Percentiles rank a stretch among this genome's conserved stretches.
Conservation (phyloP, 1,284 basidiomycete genomes). For the Acaromyces ingoldii region DNA sequence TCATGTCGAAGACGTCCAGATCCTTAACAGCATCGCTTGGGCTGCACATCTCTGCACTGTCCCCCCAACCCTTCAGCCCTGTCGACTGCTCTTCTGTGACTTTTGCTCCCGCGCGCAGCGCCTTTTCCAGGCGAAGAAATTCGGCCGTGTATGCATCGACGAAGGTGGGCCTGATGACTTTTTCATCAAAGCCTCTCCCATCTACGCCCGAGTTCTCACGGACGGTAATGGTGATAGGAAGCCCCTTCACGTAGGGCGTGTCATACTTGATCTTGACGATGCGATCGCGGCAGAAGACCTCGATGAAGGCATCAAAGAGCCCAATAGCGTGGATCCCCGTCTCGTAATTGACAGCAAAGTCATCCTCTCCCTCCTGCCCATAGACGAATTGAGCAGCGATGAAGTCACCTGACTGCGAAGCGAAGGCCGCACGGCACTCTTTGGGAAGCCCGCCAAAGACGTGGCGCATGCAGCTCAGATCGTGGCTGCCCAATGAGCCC, state of each 20-base stretch:
- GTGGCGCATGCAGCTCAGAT: conserved; percentile 54
- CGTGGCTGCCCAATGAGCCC: conserved; percentile 51
- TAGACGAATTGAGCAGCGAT: conserved; percentile 28
- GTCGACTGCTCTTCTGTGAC: conserved; percentile 18
- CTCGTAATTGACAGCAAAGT: conserved; percentile 26
- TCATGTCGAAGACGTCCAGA: conserved; percentile 50
- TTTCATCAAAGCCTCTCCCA: conserved; percentile 8
- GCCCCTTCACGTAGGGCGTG: conserved; percentile 53
- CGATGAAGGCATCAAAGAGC: conserved; percentile 54
- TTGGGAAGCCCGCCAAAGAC: conserved; percentile 25
- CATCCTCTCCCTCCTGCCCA: conserved; percentile 9
- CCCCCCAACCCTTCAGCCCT: neutral
- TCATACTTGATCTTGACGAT: conserved; percentile 52
- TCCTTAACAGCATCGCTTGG: conserved; percentile 42
- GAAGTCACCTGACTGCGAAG: conserved; percentile 26
- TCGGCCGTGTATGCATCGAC: conserved; percentile 53
- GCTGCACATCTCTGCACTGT: neutral
- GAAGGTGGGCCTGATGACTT: conserved; percentile 51
- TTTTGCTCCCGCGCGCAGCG: conserved; percentile 19
- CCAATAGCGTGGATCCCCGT: conserved; percentile 47
- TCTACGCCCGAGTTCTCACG: conserved; percentile 24
- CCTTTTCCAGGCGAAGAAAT: conserved; percentile 44
- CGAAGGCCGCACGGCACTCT: conserved; percentile 18
- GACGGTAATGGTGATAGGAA: conserved; percentile 52
- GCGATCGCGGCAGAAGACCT: conserved; percentile 53